These are phyloP conservation scores for Tephrocybe sp. DNA, from an alignment of 768 basidiomycete species.

Conservation along the genomic window DNA sequence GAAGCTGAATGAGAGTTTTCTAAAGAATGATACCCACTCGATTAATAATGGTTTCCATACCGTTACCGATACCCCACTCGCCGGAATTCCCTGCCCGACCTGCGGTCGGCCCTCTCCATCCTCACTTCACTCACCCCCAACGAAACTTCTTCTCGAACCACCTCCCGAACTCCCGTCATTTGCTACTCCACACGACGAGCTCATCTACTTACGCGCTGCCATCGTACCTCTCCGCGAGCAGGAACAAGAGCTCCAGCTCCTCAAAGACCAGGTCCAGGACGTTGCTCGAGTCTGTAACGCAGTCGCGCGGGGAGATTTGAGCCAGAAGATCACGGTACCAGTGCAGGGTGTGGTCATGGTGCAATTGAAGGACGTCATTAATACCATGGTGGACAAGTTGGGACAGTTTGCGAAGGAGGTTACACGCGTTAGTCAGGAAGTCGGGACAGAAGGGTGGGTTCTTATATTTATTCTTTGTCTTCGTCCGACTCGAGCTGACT, in stretches of 20 bases:
- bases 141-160: not conserved
- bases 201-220: not conserved
- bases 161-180: constrained; percentile 5
- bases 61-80: constrained; percentile 1
- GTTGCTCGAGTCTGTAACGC: constrained; percentile 82
- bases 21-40: not conserved
- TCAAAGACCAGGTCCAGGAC: constrained; percentile 84
- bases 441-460: constrained; percentile 72
- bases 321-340: constrained; percentile 77
- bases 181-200: constrained; percentile 11
- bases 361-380: constrained; percentile 78
- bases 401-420: constrained; percentile 92
- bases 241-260: constrained; percentile 69
- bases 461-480: not conserved
- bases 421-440: constrained; percentile 81
- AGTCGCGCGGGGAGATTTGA: constrained; percentile 73
- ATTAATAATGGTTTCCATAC: not conserved
- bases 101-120: constrained; percentile 9
- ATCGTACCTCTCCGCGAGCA: constrained; percentile 4
- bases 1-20: not conserved
- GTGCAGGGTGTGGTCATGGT: constrained; percentile 81
- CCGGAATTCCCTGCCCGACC: constrained; percentile 10
- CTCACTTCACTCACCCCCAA: not conserved
- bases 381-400: constrained; percentile 66
- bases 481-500: too few species aligned